Evolutionary conservation across 2,329 filamentous ascomycete species (phyloP).

Genomic region (Alternaria ethzedia): DNA sequence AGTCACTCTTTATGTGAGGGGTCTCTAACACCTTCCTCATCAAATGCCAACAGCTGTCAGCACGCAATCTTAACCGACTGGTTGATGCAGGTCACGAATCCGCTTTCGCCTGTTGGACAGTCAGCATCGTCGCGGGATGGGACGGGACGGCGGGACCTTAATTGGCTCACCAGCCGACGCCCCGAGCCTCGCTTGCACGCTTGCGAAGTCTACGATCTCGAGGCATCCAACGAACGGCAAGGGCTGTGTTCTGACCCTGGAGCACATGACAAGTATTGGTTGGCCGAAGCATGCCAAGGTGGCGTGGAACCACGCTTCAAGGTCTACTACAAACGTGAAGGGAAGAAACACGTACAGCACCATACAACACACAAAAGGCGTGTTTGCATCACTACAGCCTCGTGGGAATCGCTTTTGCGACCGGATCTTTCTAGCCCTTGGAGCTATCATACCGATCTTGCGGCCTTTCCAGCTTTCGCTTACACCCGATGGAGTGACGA

Average conservation of each 20-base stretch:
- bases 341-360: background rate
- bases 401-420: background rate
- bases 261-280: background rate
- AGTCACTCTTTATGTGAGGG: background rate
- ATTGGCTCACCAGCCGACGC: background rate
- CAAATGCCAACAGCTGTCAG: background rate
- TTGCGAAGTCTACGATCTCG: background rate
- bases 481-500: background rate
- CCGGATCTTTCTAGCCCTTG: background rate
- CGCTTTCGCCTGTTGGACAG: background rate
- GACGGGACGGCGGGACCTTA: background rate
- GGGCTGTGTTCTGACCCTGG: background rate
- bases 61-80: background rate
- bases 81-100: background rate
- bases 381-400: background rate
- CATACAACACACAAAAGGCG: background rate
- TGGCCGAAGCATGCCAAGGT: background rate
- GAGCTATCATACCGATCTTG: background rate
- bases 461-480: background rate
- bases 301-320: background rate
- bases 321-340: background rate
- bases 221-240: background rate
- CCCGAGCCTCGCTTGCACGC: background rate
- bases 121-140: background rate
- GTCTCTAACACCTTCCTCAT: background rate